These are phyloP conservation scores for Ophiostoma piceae DNA, from an alignment of 2,329 filamentous ascomycete genomes.

Conservation along the genomic window DNA sequence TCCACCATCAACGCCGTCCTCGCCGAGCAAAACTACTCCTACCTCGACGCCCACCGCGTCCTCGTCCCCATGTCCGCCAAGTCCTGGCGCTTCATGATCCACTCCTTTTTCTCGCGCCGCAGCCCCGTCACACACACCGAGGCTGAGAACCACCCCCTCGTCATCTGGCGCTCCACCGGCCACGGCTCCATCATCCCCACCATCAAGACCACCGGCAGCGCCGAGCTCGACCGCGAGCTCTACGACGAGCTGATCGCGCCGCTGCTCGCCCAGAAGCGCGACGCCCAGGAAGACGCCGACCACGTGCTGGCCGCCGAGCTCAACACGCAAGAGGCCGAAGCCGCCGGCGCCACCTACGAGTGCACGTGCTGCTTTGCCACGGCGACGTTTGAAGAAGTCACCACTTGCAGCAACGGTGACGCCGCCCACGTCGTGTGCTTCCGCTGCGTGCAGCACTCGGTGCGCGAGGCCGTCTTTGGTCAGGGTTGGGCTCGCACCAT, in stretches of 20 bases:
- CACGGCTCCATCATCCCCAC: constrained; percentile 54
- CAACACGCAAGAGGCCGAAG: constrained; percentile 56
- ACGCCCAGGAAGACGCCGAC: constrained; percentile 47
- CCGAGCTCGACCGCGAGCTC: constrained; percentile 59
- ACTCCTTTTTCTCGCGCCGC: constrained; percentile 64
- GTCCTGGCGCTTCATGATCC: constrained; percentile 72
- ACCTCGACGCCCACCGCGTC: constrained; percentile 64
- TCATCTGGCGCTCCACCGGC: constrained; percentile 55
- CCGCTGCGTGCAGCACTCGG: constrained; percentile 72
- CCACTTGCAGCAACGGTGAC: constrained; percentile 58
- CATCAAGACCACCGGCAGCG: constrained; percentile 60
- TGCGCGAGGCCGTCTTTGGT: constrained; percentile 85
- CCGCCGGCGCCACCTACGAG: constrained; percentile 54
- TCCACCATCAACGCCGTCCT: constrained; percentile 73
- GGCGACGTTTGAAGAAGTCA: constrained; percentile 66
- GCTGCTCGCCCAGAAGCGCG: constrained; percentile 42
- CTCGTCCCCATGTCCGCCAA: constrained; percentile 64
- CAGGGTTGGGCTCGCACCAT: constrained; percentile 86
- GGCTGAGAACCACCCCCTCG: constrained; percentile 55
- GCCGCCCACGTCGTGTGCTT: constrained; percentile 69
- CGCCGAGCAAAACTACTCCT: constrained; percentile 75
- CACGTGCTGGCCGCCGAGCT: constrained; percentile 48
- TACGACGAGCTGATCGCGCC: constrained; percentile 54
- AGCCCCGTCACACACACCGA: constrained; percentile 36
- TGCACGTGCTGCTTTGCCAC: constrained; percentile 75